Conservation (phyloP, 371 early-diverging fungal genomes). For the Apophysomyces trapeziformis region DNA sequence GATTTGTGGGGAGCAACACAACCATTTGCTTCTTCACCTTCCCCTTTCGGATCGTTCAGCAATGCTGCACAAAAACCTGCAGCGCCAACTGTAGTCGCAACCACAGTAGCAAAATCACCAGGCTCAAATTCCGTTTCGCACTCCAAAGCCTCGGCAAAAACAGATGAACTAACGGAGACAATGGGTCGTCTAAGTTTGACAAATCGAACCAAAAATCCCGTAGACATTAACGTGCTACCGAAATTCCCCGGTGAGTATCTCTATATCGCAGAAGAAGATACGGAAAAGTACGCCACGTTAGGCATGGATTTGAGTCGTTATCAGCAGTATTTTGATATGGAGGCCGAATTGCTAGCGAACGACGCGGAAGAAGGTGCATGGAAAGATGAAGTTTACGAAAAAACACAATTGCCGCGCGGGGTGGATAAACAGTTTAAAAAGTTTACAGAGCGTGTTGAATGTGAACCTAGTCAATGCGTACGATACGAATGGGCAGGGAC, state of each 20-base stretch:
- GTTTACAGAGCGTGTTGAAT: constrained; percentile 73
- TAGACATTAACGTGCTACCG: constrained; percentile 23
- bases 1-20: constrained; percentile 45
- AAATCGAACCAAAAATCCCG: constrained; percentile 16
- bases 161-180: constrained; percentile 19
- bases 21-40: constrained; percentile 26
- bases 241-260: constrained; percentile 68
- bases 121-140: not conserved
- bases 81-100: constrained; percentile 7
- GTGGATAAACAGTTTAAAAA: constrained; percentile 80
- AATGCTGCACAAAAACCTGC: constrained; percentile 7
- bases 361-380: constrained; percentile 54
- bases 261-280: constrained; percentile 64
- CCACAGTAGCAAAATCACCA: constrained; percentile 1
- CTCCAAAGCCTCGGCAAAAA: constrained; percentile 7
- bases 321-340: constrained; percentile 55
- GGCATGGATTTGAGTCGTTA: constrained; percentile 53
- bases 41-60: constrained; percentile 31
- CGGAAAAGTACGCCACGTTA: constrained; percentile 25
- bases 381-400: constrained; percentile 87
- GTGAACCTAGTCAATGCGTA: constrained; percentile 84
- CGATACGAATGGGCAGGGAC: constrained; percentile 78
- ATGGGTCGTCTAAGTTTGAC: constrained; percentile 15
- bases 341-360: constrained; percentile 35
- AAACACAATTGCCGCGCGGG: constrained; percentile 68